Evolutionary conservation across 1,139 yeast species (phyloP).

Genomic region (Magnusiomyces tetraspermus): DNA sequence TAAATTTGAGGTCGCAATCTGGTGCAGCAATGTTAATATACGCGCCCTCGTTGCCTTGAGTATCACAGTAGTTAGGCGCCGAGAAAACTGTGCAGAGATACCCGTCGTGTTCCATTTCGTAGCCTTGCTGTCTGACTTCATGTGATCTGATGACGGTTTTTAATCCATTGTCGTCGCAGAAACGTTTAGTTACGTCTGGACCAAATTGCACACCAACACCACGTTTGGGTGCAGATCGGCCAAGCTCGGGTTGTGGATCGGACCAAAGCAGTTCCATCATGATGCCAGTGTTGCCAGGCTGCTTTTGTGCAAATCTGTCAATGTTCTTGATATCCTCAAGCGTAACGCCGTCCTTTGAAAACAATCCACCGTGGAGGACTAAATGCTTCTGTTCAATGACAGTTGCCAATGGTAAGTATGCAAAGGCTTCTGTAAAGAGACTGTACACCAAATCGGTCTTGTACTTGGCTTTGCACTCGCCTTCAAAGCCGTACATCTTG

Average conservation of each 20-base stretch:
- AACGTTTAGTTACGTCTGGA: slow-evolving; percentile 79
- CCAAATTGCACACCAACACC: slow-evolving; percentile 97
- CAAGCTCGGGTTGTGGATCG: slow-evolving; percentile 75
- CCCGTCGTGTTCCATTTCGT: slow-evolving; percentile 78
- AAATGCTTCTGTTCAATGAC: slow-evolving; percentile 61
- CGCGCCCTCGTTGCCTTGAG: slow-evolving; percentile 85
- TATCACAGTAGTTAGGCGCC: slow-evolving; percentile 96
- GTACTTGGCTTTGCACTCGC: slow-evolving; percentile 89
- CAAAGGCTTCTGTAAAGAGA: slow-evolving; percentile 80
- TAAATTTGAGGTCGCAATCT: slow-evolving; percentile 46
- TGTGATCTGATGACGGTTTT: slow-evolving; percentile 85
- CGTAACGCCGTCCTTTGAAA: slow-evolving; percentile 64
- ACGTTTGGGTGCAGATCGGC: slow-evolving; percentile 82
- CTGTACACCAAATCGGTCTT: slow-evolving; percentile 64
- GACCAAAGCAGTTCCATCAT: slow-evolving; percentile 98
- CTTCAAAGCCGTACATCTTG: slow-evolving; percentile 91
- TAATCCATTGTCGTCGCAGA: slow-evolving; percentile 62
- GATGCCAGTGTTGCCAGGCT: slow-evolving; percentile 84
- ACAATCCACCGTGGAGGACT: slow-evolving; percentile 93
- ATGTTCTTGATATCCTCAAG: slow-evolving; percentile 64
- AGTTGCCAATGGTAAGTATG: slow-evolving; percentile 78
- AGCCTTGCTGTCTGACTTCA: slow-evolving; percentile 90
- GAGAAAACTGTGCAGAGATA: slow-evolving; percentile 83
- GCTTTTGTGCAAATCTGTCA: slow-evolving; percentile 57
- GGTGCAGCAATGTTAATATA: slow-evolving; percentile 58